Evolutionary conservation across 352 stramenopile species (phyloP).

Genomic region (Globisporangium iwayamae): DNA sequence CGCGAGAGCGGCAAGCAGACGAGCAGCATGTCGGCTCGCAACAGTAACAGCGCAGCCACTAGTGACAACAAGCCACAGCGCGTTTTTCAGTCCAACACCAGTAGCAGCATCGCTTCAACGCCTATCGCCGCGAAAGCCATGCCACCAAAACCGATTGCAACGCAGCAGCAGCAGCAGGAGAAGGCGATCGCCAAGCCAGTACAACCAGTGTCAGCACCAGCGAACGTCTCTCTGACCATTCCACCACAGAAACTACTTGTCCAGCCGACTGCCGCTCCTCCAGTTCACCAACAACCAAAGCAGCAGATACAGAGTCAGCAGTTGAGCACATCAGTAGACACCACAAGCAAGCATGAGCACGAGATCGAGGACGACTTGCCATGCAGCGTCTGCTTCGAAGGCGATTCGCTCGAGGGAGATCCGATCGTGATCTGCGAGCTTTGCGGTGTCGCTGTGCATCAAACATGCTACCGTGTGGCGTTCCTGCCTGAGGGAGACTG

Average conservation of each 20-base stretch:
- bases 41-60: conserved; percentile 12
- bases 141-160: background rate
- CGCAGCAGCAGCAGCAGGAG: conserved; percentile 1
- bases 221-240: background rate
- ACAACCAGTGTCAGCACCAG: background rate
- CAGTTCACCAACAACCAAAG: background rate
- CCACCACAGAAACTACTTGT: background rate
- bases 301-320: conserved; percentile 4
- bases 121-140: background rate
- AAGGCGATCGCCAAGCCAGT: background rate
- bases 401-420: conserved; percentile 67
- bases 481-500: conserved; percentile 69
- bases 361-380: conserved; percentile 44
- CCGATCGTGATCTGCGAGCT: conserved; percentile 80
- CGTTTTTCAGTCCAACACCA: background rate
- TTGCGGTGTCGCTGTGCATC: conserved; percentile 68
- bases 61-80: conserved; percentile 1
- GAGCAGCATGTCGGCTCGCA: background rate
- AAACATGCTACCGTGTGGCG: conserved; percentile 75
- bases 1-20: conserved; percentile 8
- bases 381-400: conserved; percentile 61
- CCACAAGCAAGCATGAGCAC: background rate
- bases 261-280: background rate
- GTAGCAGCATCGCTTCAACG: conserved; percentile 4
- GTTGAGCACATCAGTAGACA: background rate